Percentiles rank a stretch among this genome's conserved stretches.
Evolutionary conservation across 2,329 filamentous ascomycete species (phyloP).

Genomic region (Alternaria consortialis): DNA sequence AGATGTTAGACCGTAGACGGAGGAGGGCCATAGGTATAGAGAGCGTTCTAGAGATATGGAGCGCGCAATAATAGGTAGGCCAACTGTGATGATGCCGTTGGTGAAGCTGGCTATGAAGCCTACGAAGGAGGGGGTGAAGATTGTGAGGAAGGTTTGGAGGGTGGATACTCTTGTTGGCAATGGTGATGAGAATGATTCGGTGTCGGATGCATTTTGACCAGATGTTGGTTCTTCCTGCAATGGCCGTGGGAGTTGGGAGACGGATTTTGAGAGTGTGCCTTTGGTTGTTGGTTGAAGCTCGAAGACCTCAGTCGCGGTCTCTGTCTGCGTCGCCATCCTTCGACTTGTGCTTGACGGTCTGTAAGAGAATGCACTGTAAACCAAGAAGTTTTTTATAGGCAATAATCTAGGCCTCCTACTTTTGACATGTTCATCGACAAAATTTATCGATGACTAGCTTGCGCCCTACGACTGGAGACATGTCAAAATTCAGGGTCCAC

Average conservation of each 20-base stretch:
- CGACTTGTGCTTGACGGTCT: too few species aligned
- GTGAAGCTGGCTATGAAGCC: conserved; percentile 43
- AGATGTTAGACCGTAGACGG: conserved; percentile 53
- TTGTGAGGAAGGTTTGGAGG: conserved; percentile 12
- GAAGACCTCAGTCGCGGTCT: neutral
- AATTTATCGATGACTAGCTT: neutral
- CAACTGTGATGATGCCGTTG: conserved; percentile 55
- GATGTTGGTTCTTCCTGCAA: neutral
- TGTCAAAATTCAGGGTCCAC: neutral
- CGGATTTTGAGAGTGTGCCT: neutral
- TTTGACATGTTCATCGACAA: neutral
- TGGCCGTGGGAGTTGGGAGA: neutral
- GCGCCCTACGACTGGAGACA: neutral
- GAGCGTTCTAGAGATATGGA: conserved; percentile 39
- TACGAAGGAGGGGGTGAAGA: conserved; percentile 26
- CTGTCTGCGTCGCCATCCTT: conserved; percentile 10
- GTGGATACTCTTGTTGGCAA: neutral
- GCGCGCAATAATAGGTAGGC: conserved; percentile 54
- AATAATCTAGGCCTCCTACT: neutral
- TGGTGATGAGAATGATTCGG: neutral
- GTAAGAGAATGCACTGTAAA: neutral
- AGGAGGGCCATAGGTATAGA: conserved; percentile 47
- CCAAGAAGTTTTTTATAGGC: neutral
- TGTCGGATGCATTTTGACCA: neutral
- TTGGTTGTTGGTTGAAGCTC: conserved; percentile 10